These are phyloP conservation scores for Ogataea ramenticola DNA, from an alignment of 805 yeast species.

Conservation along the genomic window DNA sequence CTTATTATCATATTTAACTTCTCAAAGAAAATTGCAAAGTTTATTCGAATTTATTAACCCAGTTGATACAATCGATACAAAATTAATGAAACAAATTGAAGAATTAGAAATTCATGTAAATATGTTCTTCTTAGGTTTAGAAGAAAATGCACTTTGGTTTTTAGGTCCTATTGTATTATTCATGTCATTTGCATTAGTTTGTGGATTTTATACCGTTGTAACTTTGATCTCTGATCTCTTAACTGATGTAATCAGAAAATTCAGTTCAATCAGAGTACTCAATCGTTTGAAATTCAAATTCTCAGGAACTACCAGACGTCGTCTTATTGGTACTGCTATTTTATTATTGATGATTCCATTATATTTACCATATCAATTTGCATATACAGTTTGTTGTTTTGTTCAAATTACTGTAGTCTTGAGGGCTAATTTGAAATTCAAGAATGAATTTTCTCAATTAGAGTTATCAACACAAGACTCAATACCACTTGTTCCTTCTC, in stretches of 20 bases:
- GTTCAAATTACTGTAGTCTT: conserved; percentile 53
- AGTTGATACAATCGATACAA: conserved; percentile 34
- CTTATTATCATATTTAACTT: conserved; percentile 31
- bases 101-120: conserved; percentile 34
- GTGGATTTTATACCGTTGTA: conserved; percentile 23
- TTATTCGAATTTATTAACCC: conserved; percentile 45
- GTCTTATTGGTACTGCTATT: conserved; percentile 27
- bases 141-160: conserved; percentile 46
- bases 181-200: conserved; percentile 38
- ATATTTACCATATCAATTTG: conserved; percentile 78
- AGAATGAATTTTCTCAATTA: not conserved
- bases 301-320: conserved; percentile 11
- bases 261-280: not conserved
- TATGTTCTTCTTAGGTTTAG: conserved; percentile 61
- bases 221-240: not conserved
- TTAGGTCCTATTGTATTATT: conserved; percentile 52
- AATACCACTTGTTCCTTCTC: not conserved
- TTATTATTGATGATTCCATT: conserved; percentile 43
- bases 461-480: no score
- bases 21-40: conserved; percentile 27
- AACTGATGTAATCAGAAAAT: not conserved
- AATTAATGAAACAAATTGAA: conserved; percentile 33
- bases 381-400: conserved; percentile 50
- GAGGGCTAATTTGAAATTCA: conserved; percentile 11
- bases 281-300: not conserved